A percentile compares a stretch with the other conserved stretches of the same genome.
These are phyloP conservation scores for Middelhovenomyces tepae DNA, from an alignment of 805 yeast genomes.

Conservation along the genomic window DNA sequence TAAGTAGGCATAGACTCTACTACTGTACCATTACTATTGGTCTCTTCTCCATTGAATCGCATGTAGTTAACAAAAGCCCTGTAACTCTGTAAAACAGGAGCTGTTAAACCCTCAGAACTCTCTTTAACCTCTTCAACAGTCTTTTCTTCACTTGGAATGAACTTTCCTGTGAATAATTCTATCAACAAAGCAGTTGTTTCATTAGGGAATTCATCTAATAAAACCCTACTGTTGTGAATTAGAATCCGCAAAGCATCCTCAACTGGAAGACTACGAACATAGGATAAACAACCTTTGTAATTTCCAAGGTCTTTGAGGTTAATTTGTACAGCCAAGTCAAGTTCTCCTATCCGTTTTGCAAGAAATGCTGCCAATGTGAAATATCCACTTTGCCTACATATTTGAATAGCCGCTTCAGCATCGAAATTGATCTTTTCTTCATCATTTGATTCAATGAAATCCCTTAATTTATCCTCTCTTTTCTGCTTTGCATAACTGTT, in stretches of 20 bases:
- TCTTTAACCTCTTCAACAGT: slow-evolving; percentile 8
- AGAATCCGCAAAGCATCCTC: slow-evolving; percentile 71
- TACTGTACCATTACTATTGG: slow-evolving; percentile 12
- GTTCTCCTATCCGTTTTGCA: slow-evolving; percentile 63
- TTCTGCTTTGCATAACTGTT: slow-evolving; percentile 76
- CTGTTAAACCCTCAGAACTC: slow-evolving; percentile 12
- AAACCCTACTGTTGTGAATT: slow-evolving; percentile 51
- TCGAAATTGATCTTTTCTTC: slow-evolving; percentile 41
- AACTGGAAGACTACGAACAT: slow-evolving; percentile 57
- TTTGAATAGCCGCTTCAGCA: slow-evolving; percentile 52
- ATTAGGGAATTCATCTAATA: slow-evolving; percentile 63
- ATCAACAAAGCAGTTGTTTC: slow-evolving; percentile 77
- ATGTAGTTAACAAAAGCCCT: slow-evolving; percentile 51
- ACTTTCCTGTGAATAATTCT: slow-evolving; percentile 82
- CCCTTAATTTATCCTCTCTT: slow-evolving; percentile 44
- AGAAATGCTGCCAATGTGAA: slow-evolving; percentile 57
- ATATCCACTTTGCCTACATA: slow-evolving; percentile 68
- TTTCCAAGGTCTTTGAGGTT: slow-evolving; percentile 57
- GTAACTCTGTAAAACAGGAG: slow-evolving; percentile 41
- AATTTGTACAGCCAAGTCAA: slow-evolving; percentile 68
- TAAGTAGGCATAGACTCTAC: slow-evolving; percentile 47
- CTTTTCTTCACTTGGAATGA: slow-evolving; percentile 34
- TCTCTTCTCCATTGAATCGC: no score
- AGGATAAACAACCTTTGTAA: slow-evolving; percentile 51
- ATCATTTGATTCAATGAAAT: slow-evolving; percentile 43